Evolutionary conservation across 495 filamentous ascomycete species (phyloP).

Genomic region (Niebla homalea): DNA sequence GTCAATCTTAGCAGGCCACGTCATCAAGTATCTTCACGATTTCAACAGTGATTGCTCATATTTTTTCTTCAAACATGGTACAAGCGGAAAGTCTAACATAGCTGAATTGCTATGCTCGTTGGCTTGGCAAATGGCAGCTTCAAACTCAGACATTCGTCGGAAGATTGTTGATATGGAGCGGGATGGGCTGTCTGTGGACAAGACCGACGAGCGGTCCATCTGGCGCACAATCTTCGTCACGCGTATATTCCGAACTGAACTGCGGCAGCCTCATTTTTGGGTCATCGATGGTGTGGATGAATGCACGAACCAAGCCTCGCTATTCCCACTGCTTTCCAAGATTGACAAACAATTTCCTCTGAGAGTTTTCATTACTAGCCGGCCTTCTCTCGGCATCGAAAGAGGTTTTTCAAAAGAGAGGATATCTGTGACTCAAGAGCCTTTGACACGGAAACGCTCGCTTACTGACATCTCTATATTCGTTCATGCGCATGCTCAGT

Average conservation of each 20-base stretch:
- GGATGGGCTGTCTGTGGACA: constrained; percentile 14
- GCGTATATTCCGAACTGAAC: constrained; percentile 15
- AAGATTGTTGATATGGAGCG: constrained; percentile 17
- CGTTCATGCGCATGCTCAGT: constrained; percentile 3
- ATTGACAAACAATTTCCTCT: constrained; percentile 14
- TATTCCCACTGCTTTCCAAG: constrained; percentile 21
- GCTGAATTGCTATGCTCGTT: constrained; percentile 22
- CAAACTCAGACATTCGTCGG: constrained; percentile 6
- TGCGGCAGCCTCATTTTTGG: constrained; percentile 23
- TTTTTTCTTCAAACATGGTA: constrained; percentile 26
- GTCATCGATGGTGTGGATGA: constrained; percentile 33
- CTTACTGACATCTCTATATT: constrained; percentile 7
- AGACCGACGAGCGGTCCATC: constrained; percentile 18
- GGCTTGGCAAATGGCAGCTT: constrained; percentile 26
- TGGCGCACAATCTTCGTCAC: constrained; percentile 28
- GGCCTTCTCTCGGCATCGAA: constrained; percentile 3
- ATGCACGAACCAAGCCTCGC: constrained; percentile 10
- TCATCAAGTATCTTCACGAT: constrained; percentile 15
- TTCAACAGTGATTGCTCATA: constrained; percentile 13
- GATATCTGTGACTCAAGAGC: constrained; percentile 9
- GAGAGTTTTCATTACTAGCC: constrained; percentile 24
- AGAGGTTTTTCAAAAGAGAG: neutral
- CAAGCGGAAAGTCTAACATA: constrained; percentile 15
- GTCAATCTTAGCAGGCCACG: constrained; percentile 19
- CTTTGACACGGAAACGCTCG: constrained; percentile 3